These are phyloP conservation scores for Aquilaria yunnanensis DNA, from an alignment of 345 rosid species.

Conservation along the genomic window DNA sequence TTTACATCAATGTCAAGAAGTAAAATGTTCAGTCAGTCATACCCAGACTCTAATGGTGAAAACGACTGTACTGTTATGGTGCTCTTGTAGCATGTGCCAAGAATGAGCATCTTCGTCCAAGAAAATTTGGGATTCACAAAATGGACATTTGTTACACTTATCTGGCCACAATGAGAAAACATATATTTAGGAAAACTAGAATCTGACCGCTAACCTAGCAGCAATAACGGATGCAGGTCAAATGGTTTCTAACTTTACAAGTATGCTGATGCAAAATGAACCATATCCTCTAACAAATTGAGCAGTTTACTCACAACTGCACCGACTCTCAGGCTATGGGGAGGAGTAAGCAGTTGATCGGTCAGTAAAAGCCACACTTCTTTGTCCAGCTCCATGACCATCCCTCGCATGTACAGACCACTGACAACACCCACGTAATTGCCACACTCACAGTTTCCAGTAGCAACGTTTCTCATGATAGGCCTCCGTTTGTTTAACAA, in stretches of 20 bases:
- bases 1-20: conserved; percentile 4
- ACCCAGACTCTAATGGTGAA: conserved; percentile 80
- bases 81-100: conserved; percentile 77
- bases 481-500: conserved; percentile 22
- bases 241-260: too few species aligned
- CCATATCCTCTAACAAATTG: background rate
- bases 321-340: conserved; percentile 70
- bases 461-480: conserved; percentile 16
- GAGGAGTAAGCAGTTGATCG: conserved; percentile 39
- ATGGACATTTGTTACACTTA: conserved; percentile 69
- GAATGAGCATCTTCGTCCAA: conserved; percentile 60
- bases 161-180: conserved; percentile 32
- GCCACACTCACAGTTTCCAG: conserved; percentile 47
- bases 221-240: too few species aligned
- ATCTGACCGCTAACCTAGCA: background rate
- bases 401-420: conserved; percentile 66
- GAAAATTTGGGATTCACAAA: conserved; percentile 63
- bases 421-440: conserved; percentile 60
- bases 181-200: conserved; percentile 2
- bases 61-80: conserved; percentile 60
- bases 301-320: conserved; percentile 53
- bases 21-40: conserved; percentile 12
- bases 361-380: conserved; percentile 83
- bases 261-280: background rate
- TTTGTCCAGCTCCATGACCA: conserved; percentile 75